Percentiles rank a stretch among this genome's conserved stretches.
Evolutionary conservation across 2,329 filamentous ascomycete species (phyloP).

Genomic region (Clonostachys chloroleuca): DNA sequence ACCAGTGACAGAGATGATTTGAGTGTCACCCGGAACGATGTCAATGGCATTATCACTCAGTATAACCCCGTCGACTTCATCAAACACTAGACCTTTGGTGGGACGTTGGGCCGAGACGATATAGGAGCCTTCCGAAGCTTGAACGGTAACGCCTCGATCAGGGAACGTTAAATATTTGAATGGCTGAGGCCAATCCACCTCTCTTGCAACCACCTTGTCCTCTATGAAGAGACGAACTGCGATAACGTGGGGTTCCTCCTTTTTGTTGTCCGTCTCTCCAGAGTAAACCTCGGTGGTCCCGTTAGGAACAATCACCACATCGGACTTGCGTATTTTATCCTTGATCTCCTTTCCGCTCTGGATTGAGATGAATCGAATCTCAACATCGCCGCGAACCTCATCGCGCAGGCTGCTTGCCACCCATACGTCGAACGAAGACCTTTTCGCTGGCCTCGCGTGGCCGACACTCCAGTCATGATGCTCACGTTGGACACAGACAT

Average conservation of each 20-base stretch:
- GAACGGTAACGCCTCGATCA: neutral
- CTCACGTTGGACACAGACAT: constrained; percentile 42
- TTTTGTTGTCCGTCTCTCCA: neutral
- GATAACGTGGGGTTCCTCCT: neutral
- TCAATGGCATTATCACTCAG: neutral
- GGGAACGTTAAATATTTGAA: neutral
- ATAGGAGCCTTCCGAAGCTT: neutral
- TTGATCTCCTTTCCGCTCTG: too few species aligned
- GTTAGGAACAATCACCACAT: too few species aligned
- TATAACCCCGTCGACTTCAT: neutral
- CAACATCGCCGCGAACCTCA: too few species aligned
- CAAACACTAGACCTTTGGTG: neutral
- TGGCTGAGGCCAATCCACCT: neutral
- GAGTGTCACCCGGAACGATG: neutral
- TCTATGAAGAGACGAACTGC: neutral
- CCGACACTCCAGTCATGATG: constrained; percentile 6
- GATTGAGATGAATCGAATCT: too few species aligned
- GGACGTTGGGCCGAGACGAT: neutral
- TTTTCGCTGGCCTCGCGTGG: neutral
- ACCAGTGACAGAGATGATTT: too few species aligned
- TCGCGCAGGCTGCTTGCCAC: too few species aligned
- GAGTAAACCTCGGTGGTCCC: neutral
- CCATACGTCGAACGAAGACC: neutral
- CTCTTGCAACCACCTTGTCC: neutral
- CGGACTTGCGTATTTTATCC: too few species aligned